Base-by-base conservation (phyloP, 495 filamentous ascomycete genomes). In the Xylaria cubensis region DNA sequence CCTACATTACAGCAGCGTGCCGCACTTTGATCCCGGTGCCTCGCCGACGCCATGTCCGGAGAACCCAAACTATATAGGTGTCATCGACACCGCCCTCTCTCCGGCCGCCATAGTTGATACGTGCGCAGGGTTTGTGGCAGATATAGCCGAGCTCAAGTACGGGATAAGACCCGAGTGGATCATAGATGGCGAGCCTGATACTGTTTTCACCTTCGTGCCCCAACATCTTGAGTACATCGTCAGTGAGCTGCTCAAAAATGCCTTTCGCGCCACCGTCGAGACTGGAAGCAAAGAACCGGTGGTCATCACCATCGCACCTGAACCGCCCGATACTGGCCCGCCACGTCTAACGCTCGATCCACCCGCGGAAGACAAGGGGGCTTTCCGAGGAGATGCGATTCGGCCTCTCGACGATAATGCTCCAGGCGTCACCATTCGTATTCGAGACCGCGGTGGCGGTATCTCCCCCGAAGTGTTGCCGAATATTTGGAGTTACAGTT, bases 151-250 rank as follows among this genome's bases (percentile, higher is more conserved):
- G 83, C 86, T 98, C 24, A 94, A 94, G 53, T 99, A 98, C 81
- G 96, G 96, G 21, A 92, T 97, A 3, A 89, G 96, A 0, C 96
- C 96, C 1, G 86, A 87, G 15, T 85, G 97, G 74, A 81, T 91
- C 15, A 93, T 99, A 74, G 91, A 94, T 71, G 96, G 95, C 39
- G 88, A 95, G 73, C 89, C 92, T 0, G 90, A 92, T 53, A 92
- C 94, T 15, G 88, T 88, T 0, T 95, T 98, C 75, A 94, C 96
- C 17, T 94, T 97, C 74, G 90, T 99, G 6, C 95, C 96, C 7
- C 95, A 97, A 70, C 96, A 99, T 80, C 85, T 98, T 19, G 96
- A 98, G 80, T 99, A 99, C 80, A 97, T 99, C 73, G 86, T 97
- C 70, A 98, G 95, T 0, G 96, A 99, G 82, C 88, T 99, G 8